These are phyloP conservation scores for Monilinia fructicola DNA, from an alignment of 2,329 filamentous ascomycete genomes.

Conservation along the genomic window DNA sequence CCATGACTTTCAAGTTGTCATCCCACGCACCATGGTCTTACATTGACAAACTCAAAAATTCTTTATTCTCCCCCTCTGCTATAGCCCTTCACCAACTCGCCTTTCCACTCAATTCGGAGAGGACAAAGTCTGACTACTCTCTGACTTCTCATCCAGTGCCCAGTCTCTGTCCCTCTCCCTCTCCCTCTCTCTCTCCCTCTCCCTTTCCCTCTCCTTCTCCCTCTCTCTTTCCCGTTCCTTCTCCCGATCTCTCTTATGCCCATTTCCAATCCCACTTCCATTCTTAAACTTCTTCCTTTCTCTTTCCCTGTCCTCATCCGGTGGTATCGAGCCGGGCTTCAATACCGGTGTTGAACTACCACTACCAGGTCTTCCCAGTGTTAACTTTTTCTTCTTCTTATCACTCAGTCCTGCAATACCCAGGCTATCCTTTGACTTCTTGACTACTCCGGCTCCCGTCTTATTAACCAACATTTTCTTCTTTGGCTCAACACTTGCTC, in stretches of 20 bases:
- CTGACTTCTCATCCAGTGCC: constrained; percentile 19
- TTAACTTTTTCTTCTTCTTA: constrained; percentile 28
- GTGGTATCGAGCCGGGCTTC: constrained; percentile 19
- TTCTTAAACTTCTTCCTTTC: constrained; percentile 22
- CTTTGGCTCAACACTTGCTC: constrained; percentile 32
- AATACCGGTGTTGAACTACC: constrained; percentile 19
- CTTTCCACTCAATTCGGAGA: constrained; percentile 16
- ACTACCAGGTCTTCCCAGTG: constrained; percentile 25
- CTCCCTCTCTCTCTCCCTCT: not conserved
- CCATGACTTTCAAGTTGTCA: not conserved
- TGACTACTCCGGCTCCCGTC: constrained; percentile 15
- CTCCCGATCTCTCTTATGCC: constrained; percentile 10
- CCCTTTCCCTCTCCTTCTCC: not conserved
- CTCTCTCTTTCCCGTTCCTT: not conserved
- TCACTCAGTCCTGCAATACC: constrained; percentile 3
- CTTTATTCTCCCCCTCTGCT: constrained; percentile 2
- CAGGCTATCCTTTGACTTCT: constrained; percentile 24
- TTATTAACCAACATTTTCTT: constrained; percentile 33
- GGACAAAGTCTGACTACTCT: constrained; percentile 24
- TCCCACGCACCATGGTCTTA: constrained; percentile 11
- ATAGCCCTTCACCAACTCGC: not conserved
- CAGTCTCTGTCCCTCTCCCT: constrained; percentile 12
- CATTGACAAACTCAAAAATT: constrained; percentile 4
- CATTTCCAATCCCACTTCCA: constrained; percentile 3
- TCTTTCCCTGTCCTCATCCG: constrained; percentile 17